Base-by-base conservation (phyloP, 768 basidiomycete genomes). In the Russula sp. region DNA sequence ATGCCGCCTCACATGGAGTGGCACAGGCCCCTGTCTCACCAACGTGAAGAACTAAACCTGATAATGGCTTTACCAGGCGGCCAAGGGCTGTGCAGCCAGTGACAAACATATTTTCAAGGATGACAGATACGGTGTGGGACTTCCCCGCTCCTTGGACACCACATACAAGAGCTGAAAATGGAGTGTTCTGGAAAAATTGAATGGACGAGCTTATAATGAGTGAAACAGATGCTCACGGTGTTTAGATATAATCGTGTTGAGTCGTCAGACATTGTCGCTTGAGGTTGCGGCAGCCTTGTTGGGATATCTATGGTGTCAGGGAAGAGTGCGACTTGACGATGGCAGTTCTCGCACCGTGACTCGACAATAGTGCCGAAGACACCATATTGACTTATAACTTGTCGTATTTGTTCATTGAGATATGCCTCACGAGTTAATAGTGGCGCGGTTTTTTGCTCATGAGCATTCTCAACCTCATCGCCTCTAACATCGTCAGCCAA, bases 121-220 rank as follows among this genome's bases (percentile, higher is more conserved):
- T 75, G 0, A 85, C 80, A 0, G 87, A 84, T 2, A 88, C 82
- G 0, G 86, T 88, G 55, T 90, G 88, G 0, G 86, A 88, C 68
- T 90, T 89, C 9, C 88, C 88, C 0, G 87, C 85, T 0, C 88
- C 87, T 75, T 89, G 88, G 0, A 88, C 87, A 0, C 88, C 88
- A 57, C 88, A 90, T 3, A 89, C 80, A n/a, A 89, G 69, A 0
- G 87, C 84, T 0, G 88, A 89, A 68, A 88, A 86, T 0, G 88
- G 88, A 0, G 88, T 78, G 69, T 88, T 89, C 88, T 88, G 62
- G 16, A 10, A 39, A 32, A 47, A 40, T 37, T 39, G 10, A 32
- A 56, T 49, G 34, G 27, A 27, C 14, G 6, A 16, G 22, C 20
- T 4, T 9, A 20, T 27, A 56, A 51, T 34, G 49, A 50, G 32